Evolutionary conservation across 2,329 filamentous ascomycete genomes (phyloP), one percentile per base, ranked within the genome.

Genomic region (Metarhizium guizhouense): DNA sequence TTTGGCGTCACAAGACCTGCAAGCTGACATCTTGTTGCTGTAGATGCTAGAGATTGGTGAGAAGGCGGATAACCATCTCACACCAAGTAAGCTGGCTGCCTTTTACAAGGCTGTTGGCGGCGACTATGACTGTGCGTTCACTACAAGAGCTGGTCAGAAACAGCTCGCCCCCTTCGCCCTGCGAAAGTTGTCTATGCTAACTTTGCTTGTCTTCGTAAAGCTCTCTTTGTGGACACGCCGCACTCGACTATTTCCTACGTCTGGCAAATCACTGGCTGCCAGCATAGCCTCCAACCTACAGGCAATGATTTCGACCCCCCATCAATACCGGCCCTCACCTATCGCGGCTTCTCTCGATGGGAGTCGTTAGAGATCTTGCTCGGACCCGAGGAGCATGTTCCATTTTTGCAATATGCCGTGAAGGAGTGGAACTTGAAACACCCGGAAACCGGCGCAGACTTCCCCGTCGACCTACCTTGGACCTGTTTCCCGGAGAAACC

Each of bases 351-450:
- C 69, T 88, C 93, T 47, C 85, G 90, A 68, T 99, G 93, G 93
- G 87, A 96, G 74, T 90, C 89, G 0, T 88, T 97, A 55, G 90
- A 97, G 72, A 80, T 96, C 25, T 76, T 97, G 40, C 80, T 97
- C 2, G 88, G 86, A 2, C 94, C 94, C 0, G 87, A 94, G 62
- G 89, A 95, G 64, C 92, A 97, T 72, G 87, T 91, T 1, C 83
- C 84, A 0, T 93, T 91, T 63, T 71, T 99, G 29, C 90, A 94
- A 64, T 85, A 83, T 64, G 90, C 91, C 0, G 87, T 95, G 3
- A 80, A 80, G 58, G 78, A 87, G 60, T 96, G 91, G 81, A 78
- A 83, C 40, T 79, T 97, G 57, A 82, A 80, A 57, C 83, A 95
- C 64, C 87, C 87, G 0, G 81, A 84, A 47, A 90, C 91, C 0